phyloP scores from a whole-genome alignment of 768 basidiomycete species.

The Chalciporus sphaerocephalus region DNA sequence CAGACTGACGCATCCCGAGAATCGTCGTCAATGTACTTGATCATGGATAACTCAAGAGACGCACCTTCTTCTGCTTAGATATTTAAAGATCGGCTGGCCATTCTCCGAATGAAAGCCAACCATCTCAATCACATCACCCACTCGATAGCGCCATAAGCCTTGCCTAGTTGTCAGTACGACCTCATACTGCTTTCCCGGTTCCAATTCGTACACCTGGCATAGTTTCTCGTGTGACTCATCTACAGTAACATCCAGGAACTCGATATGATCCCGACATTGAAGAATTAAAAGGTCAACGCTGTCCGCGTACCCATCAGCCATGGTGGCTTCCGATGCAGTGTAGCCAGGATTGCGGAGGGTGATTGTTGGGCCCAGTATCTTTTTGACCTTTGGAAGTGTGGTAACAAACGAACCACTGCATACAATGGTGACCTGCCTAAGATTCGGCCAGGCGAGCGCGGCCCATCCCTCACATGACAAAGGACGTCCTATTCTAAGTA shows the following conservation, averaged over 20 bases:
- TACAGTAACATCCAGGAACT: slow-evolving; percentile 14
- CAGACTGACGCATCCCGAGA: too few species aligned
- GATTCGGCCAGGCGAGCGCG: slow-evolving; percentile 17
- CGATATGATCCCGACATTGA: slow-evolving; percentile 14
- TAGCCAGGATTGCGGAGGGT: slow-evolving; percentile 5
- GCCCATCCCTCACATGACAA: slow-evolving; percentile 14
- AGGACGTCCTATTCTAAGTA: slow-evolving; percentile 11
- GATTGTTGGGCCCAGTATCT: slow-evolving; percentile 11
- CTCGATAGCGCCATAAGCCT: slow-evolving; percentile 5
- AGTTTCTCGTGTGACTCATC: slow-evolving; percentile 17
- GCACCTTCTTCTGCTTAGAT: not conserved
- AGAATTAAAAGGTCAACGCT: slow-evolving; percentile 7
- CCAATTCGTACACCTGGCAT: slow-evolving; percentile 8
- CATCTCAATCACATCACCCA: slow-evolving; percentile 7
- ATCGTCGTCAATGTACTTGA: too few species aligned
- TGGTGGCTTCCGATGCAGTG: slow-evolving; percentile 5
- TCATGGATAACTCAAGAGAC: too few species aligned
- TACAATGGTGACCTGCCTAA: not conserved
- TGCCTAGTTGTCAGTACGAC: slow-evolving; percentile 2
- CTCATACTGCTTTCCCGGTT: slow-evolving; percentile 5
- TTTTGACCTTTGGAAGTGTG: slow-evolving; percentile 14
- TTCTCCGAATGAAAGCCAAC: slow-evolving; percentile 2
- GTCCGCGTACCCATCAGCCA: not conserved
- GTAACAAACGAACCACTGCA: slow-evolving; percentile 11
- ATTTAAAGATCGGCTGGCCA: slow-evolving; percentile 2